These are phyloP conservation scores for Prunus armeniaca DNA, from an alignment of 306 rosid genomes.

Conservation along the genomic window DNA sequence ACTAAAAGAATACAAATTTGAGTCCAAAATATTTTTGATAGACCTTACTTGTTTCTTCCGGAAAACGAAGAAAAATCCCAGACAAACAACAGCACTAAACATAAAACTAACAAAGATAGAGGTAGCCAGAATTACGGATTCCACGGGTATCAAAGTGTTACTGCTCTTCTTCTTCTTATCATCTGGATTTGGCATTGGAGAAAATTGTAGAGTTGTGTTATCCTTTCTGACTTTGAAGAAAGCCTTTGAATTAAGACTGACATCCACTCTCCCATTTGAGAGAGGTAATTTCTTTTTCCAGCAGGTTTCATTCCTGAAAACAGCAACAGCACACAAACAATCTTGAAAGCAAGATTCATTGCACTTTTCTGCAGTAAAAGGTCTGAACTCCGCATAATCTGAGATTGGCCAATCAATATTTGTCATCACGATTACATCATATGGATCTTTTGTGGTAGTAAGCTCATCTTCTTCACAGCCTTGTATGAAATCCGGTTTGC, in stretches of 20 bases:
- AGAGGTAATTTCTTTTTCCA: constrained; percentile 50
- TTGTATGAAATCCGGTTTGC: constrained; percentile 25
- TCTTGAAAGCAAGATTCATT: constrained; percentile 30
- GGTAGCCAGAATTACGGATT: constrained; percentile 19
- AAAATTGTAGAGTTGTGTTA: background rate
- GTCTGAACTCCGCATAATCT: constrained; percentile 7
- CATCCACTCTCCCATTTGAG: constrained; percentile 34
- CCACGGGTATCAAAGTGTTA: too few relatives aligned
- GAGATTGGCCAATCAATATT: constrained; percentile 35
- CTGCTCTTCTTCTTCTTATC: background rate
- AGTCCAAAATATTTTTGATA: constrained; percentile 6
- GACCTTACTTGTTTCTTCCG: background rate
- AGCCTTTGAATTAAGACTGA: background rate
- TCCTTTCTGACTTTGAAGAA: constrained; percentile 20
- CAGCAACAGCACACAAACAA: constrained; percentile 35
- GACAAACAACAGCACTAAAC: constrained; percentile 1
- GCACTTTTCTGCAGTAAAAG: constrained; percentile 20
- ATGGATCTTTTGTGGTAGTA: background rate
- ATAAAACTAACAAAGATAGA: constrained; percentile 25
- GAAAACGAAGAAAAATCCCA: constrained; percentile 17
- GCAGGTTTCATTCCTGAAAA: constrained; percentile 12
- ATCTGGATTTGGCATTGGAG: background rate
- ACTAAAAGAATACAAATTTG: constrained; percentile 2
- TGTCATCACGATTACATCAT: constrained; percentile 4
- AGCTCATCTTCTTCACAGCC: constrained; percentile 28